Percentiles rank a stretch among this genome's conserved stretches.
phyloP scores from a whole-genome alignment of 2,329 filamentous ascomycete genomes.

The Colletotrichum caudatum region DNA sequence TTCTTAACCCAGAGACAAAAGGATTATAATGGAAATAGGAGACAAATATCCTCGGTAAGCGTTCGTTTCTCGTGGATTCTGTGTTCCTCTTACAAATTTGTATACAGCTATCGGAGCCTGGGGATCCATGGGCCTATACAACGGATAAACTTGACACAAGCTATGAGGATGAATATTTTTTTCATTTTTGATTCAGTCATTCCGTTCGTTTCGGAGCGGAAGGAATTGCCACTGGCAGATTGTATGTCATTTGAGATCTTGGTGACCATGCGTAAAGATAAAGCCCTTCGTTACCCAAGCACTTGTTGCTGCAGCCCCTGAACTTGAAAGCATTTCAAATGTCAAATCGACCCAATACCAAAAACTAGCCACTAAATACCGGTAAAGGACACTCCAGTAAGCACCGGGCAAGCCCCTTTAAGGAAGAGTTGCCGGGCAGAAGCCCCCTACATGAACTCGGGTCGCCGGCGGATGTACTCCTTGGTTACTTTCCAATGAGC shows the following conservation, averaged over 20 bases:
- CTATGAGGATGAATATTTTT: neutral
- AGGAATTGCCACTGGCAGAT: neutral
- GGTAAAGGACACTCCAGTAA: neutral
- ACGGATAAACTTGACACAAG: neutral
- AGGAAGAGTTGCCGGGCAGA: no score
- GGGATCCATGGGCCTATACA: neutral
- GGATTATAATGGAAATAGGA: neutral
- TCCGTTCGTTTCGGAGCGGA: neutral
- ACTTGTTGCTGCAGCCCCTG: neutral
- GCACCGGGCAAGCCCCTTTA: accelerated
- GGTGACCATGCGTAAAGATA: neutral
- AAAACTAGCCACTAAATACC: no score
- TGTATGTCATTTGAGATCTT: no score
- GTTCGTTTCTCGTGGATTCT: neutral
- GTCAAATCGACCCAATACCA: neutral
- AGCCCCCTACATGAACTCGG: neutral
- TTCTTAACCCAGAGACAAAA: neutral
- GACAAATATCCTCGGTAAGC: neutral
- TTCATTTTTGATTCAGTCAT: neutral
- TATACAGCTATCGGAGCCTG: neutral
- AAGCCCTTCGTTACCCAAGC: neutral
- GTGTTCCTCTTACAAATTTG: neutral
- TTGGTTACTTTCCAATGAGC: slow-evolving; percentile 48
- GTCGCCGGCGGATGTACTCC: slow-evolving; percentile 49
- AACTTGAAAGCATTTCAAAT: no score